phyloP scores from a whole-genome alignment of 2,329 filamentous ascomycete genomes.

The Arthrobotrys entomopaga region DNA sequence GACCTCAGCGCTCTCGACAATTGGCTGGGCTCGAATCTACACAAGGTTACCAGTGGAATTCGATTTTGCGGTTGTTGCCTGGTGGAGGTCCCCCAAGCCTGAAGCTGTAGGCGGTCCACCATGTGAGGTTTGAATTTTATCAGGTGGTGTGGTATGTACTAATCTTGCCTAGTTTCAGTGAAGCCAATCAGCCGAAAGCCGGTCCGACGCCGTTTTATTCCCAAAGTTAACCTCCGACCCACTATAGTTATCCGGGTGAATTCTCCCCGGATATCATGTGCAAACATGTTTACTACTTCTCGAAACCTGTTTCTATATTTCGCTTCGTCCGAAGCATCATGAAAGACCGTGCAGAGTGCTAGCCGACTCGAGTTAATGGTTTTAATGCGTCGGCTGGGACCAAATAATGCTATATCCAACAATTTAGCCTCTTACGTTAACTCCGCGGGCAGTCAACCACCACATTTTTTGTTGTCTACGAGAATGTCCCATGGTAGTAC shows the following conservation, averaged over 20 bases:
- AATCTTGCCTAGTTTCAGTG: slow-evolving; percentile 5
- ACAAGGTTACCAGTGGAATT: slow-evolving; percentile 12
- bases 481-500: slow-evolving; percentile 25
- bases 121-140: too few relatives aligned
- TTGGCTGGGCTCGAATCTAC: slow-evolving; percentile 24
- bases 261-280: slow-evolving; percentile 9
- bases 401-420: slow-evolving; percentile 23
- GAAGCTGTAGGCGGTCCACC: background rate
- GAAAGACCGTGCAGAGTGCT: slow-evolving; percentile 2
- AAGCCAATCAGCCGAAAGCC: slow-evolving; percentile 12
- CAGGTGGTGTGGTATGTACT: background rate
- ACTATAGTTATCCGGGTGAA: background rate
- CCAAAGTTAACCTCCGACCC: slow-evolving; percentile 7
- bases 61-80: slow-evolving; percentile 26
- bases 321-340: slow-evolving; percentile 15
- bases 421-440: slow-evolving; percentile 12
- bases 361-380: slow-evolving; percentile 13
- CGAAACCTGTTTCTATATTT: slow-evolving; percentile 42
- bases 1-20: slow-evolving; percentile 13
- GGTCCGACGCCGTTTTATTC: slow-evolving; percentile 17
- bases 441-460: background rate
- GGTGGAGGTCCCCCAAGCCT: slow-evolving; percentile 6
- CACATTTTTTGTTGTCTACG: slow-evolving; percentile 33
- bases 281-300: background rate
- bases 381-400: background rate